Percentiles rank a stretch among this genome's conserved stretches.
Evolutionary conservation across 202 grass and related monocot species (phyloP).

Genomic region (Brachypodium distachyon): DNA sequence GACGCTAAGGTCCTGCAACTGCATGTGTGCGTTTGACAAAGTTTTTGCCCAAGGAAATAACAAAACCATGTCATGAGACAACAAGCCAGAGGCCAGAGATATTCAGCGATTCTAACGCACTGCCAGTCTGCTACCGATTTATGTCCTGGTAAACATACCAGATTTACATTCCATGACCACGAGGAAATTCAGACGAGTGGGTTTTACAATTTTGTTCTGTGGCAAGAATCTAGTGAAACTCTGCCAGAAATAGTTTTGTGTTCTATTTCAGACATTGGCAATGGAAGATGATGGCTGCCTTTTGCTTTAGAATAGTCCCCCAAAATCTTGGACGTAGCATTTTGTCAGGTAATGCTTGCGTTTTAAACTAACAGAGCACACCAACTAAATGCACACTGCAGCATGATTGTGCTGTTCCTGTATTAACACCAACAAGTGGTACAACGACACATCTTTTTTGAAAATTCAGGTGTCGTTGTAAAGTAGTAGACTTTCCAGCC

Average conservation of each 20-base stretch:
- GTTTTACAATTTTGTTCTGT: background rate
- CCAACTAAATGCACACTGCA: background rate
- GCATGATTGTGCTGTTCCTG: background rate
- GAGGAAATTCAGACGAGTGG: background rate
- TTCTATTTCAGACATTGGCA: background rate
- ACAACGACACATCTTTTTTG: constrained; percentile 12
- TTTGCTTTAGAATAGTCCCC: background rate
- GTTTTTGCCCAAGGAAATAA: background rate
- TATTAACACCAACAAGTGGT: constrained; percentile 1
- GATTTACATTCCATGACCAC: background rate
- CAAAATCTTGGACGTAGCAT: background rate
- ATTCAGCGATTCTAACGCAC: background rate
- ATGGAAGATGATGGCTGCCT: background rate
- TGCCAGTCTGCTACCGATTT: background rate
- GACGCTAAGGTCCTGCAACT: background rate
- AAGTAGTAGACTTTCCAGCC: constrained; percentile 3
- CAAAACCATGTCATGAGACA: background rate
- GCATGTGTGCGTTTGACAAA: background rate
- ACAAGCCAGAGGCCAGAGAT: background rate
- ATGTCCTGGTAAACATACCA: background rate
- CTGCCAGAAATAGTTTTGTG: background rate
- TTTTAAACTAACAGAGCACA: background rate
- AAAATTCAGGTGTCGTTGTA: background rate
- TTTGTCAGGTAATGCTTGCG: background rate
- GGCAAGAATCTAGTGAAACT: background rate